Evolutionary conservation across 768 basidiomycete genomes (phyloP), one percentile per base, ranked within the genome.

Genomic region (Coprinopsis marcescibilis): DNA sequence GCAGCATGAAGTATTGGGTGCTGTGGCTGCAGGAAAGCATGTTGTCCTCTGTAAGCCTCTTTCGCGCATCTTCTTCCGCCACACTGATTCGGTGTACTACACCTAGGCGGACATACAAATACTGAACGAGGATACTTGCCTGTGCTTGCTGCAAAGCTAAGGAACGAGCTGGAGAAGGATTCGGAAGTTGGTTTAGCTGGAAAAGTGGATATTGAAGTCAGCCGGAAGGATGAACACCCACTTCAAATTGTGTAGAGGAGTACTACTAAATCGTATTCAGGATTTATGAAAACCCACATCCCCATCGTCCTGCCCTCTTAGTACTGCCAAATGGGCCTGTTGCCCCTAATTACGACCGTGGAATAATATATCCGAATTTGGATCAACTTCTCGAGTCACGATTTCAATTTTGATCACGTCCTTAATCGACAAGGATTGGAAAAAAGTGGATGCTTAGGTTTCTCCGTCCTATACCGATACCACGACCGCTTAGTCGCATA

Each of bases 111-210:
- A 14, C 95, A 97, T 66, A 87, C 90, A 13, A 93, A 93, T 65
- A 94, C 94, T 35, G 95, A 98, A 68, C 86, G 94, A 25, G 91
- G 91, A 0, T 97, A 90, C 66, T 83, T 98, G 45, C 78, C 83
- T 14, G 68, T 79, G 19, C 76, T 97, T 25, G 82, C 83, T 30
- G 64, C 69, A 11, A 83, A 80, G 64, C 70, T 97, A 51, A 59
- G 63, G 50, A 54, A 59, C 39, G 77, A 83, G 61, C 67, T 87
- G 50, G 63, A 55, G 30, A 62, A 64, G 35, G 57, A 65, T 42
- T 62, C 57, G 54, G 50, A 57, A 59, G 37, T 52, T 63, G 49
- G 65, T 59, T 33, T 60, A 72, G 50, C 63, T 59, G 29, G 72
- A 66, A 17, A 7, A 19, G 60, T 81, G 53, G 76, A 84, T 48